Percentiles rank a stretch among this genome's conserved stretches.
These are phyloP conservation scores for Lactifluus subvellereus DNA, from an alignment of 768 basidiomycete genomes.

Conservation along the genomic window DNA sequence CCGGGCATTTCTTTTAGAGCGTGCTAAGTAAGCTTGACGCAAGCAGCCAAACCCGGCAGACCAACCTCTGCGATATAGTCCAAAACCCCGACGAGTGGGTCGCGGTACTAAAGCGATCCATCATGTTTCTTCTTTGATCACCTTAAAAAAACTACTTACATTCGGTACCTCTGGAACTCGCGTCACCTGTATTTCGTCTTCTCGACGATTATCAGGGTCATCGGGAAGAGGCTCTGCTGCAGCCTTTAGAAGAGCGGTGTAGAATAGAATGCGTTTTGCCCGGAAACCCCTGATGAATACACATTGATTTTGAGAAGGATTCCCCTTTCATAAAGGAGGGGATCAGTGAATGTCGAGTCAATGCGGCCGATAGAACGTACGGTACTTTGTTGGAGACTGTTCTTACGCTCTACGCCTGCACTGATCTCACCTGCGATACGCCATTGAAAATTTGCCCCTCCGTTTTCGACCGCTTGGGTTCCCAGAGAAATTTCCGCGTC, in stretches of 20 bases:
- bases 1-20: constrained; percentile 8
- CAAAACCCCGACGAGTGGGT: constrained; percentile 4
- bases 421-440: not conserved
- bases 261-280: constrained; percentile 12
- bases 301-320: constrained; percentile 7
- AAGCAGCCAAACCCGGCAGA: not conserved
- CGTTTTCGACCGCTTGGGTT: not conserved
- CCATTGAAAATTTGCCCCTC: constrained; percentile 1
- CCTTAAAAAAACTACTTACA: not conserved
- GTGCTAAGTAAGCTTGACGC: not conserved
- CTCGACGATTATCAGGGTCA: not conserved
- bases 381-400: not conserved
- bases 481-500: constrained; percentile 1
- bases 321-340: not conserved
- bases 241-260: not conserved
- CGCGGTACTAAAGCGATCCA: constrained; percentile 2
- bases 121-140: not conserved
- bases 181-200: constrained; percentile 5
- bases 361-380: not conserved
- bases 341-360: not conserved
- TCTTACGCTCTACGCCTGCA: not conserved
- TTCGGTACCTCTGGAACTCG: not conserved
- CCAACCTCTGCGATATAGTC: constrained; percentile 19
- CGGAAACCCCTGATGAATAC: constrained; percentile 16
- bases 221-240: constrained; percentile 7